Evolutionary conservation across 2,329 filamentous ascomycete species (phyloP), one percentile per base, ranked within the genome.

Genomic region (Cyclaneusma minus): DNA sequence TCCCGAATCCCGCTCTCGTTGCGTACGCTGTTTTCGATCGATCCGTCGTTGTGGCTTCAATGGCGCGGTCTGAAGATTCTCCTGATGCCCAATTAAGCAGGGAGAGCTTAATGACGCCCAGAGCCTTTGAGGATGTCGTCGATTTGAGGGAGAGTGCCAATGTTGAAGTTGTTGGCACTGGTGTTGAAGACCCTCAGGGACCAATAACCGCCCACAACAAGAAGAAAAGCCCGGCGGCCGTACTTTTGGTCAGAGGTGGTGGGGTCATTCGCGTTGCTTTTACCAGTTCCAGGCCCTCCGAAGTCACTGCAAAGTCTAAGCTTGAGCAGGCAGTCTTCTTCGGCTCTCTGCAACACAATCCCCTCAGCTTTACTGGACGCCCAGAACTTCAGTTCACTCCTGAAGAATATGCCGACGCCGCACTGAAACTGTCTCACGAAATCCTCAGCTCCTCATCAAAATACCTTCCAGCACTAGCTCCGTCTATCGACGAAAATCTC

Each of bases 301-400:
- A 60, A 37, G 68, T 92, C 10, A 85, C 80, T 1, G 79, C 82
- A 5, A 89, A 83, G 52, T 81, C 73, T 52, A 93, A 89, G 51
- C 64, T 98, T 21, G 83, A 94, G 45, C 85, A 98, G 53, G 85
- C 85, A 3, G 79, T 95, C 1, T 95, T 94, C 52, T 95, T 83
- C 46, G 85, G 85, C 2, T 71, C 70, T 24, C 72, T 80, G 45
- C 65, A 75, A 34, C 72, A 81, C 42, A 95, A 84, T 41, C 79
- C 87, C n/a, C 55, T 98, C n/a, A 73, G 84, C 34, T 83, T 98
- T 41, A 68, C 76, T 22, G 66, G 73, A 22, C 68, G 69, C 35
- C 60, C 68, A 20, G 70, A 73, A 29, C 57, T 75, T 24, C 60
- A 64, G 4, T 92, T 89, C 37, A 60, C 69, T 0, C 52, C 64